A percentile compares a stretch with the other conserved stretches of the same genome.
These are phyloP conservation scores for Leishmania turanica DNA, from an alignment of 208 protist species.

Conservation along the genomic window DNA sequence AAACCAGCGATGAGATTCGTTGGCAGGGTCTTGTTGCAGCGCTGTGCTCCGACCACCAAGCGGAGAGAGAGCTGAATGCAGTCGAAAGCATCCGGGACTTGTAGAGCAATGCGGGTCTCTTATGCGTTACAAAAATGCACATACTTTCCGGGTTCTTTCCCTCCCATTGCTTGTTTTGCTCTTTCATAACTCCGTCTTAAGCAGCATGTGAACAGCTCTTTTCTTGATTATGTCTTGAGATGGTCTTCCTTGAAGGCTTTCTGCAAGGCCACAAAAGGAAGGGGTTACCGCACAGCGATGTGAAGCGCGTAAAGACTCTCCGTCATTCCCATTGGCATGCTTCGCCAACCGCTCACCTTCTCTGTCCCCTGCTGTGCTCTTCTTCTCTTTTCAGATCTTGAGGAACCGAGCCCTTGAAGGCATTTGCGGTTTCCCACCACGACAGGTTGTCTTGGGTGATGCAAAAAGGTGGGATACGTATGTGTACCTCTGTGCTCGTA, in stretches of 20 bases:
- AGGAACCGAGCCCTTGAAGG: background rate
- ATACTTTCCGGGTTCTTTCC: background rate
- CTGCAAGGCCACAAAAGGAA: background rate
- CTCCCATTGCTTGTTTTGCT: background rate
- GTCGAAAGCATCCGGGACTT: slow-evolving; percentile 33
- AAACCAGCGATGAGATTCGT: slow-evolving; percentile 43
- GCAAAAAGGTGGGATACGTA: background rate
- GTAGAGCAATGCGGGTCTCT: background rate
- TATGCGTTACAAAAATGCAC: background rate
- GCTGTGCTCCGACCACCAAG: slow-evolving; percentile 39
- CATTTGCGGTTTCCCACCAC: background rate
- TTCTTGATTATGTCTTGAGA: background rate
- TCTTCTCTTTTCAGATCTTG: background rate
- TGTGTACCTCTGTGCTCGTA: background rate
- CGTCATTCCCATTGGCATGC: slow-evolving; percentile 2
- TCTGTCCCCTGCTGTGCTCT: background rate
- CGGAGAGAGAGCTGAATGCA: slow-evolving; percentile 20
- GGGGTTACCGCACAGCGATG: too few species aligned
- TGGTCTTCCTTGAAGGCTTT: background rate
- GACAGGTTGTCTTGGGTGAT: background rate
- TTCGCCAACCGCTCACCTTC: background rate
- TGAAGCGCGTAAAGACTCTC: background rate
- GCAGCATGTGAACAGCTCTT: background rate
- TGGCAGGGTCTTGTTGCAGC: slow-evolving; percentile 40
- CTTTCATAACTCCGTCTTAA: background rate